phyloP scores from a whole-genome alignment of 2,329 filamentous ascomycete species.

The Plectosphaerella cucumerina region DNA sequence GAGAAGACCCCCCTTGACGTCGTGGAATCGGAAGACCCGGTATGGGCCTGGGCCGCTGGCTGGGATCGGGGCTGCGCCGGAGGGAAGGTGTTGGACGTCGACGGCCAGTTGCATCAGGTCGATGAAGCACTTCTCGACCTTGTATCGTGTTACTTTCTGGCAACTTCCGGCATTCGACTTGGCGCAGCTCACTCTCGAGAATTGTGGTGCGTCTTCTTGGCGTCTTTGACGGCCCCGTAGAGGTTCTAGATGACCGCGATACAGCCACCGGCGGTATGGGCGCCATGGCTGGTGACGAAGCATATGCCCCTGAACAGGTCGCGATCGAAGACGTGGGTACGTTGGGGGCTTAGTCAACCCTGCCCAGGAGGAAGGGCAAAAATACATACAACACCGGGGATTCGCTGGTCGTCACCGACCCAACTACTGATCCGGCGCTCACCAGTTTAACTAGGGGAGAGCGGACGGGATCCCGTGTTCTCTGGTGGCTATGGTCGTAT shows the following conservation, averaged over 20 bases:
- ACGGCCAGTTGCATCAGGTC: conserved; percentile 87
- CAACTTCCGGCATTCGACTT: too few species aligned
- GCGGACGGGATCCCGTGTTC: too few species aligned
- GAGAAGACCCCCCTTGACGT: conserved; percentile 83
- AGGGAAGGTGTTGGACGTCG: conserved; percentile 64
- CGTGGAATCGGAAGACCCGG: conserved; percentile 89
- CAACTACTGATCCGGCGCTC: too few species aligned
- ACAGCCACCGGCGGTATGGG: conserved; percentile 50
- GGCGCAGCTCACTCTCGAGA: conserved; percentile 76
- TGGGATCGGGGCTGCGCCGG: conserved; percentile 66
- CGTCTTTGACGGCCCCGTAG: conserved; percentile 81
- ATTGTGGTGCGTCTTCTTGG: conserved; percentile 79
- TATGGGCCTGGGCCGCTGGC: conserved; percentile 77
- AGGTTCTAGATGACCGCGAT: conserved; percentile 85
- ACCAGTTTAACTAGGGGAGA: too few species aligned
- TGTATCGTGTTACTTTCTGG: too few species aligned
- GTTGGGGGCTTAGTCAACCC: conserved; percentile 57
- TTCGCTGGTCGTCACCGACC: too few species aligned
- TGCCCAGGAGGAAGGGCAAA: too few species aligned
- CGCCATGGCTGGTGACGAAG: conserved; percentile 70
- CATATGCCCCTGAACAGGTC: conserved; percentile 74
- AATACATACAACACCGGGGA: too few species aligned
- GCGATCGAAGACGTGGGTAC: conserved; percentile 61
- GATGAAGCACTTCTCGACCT: not conserved
- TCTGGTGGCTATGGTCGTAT: too few species aligned